Conservation (phyloP, 345 rosid species). For the Pelargonium nanum region DNA sequence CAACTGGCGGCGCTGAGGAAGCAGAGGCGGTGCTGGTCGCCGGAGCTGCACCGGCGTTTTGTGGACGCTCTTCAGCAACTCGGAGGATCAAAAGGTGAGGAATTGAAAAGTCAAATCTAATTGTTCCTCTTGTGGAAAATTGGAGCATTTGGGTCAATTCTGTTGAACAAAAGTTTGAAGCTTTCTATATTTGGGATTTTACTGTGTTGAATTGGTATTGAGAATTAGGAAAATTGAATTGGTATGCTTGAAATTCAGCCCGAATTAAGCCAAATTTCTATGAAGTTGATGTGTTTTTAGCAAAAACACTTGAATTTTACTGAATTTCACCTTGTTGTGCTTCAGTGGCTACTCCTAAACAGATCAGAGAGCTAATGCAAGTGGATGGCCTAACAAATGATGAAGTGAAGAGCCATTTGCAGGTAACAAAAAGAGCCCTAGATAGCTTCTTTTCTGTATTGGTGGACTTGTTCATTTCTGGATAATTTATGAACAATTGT, state of each 20-base stretch:
- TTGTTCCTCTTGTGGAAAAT: no score
- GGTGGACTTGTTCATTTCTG: background rate
- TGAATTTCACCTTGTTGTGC: no score
- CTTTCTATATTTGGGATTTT: no score
- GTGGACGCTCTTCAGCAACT: slow-evolving; percentile 81
- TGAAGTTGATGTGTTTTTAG: no score
- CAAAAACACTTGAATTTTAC: no score
- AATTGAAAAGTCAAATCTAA: no score
- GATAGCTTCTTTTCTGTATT: background rate
- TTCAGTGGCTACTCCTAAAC: slow-evolving; percentile 77
- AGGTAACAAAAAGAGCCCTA: no score
- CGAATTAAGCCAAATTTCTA: no score
- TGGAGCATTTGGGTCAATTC: background rate
- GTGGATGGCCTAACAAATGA: slow-evolving; percentile 80
- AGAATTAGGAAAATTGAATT: no score
- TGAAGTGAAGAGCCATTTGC: slow-evolving; percentile 83
- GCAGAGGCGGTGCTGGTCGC: slow-evolving; percentile 90
- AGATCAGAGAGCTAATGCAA: slow-evolving; percentile 60
- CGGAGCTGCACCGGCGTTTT: slow-evolving; percentile 82
- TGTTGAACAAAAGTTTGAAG: no score
- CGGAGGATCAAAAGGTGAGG: slow-evolving; percentile 76
- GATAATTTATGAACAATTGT: slow-evolving; percentile 9
- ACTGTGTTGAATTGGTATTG: no score
- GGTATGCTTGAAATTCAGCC: no score
- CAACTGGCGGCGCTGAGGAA: slow-evolving; percentile 22